Evolutionary conservation across 495 filamentous ascomycete genomes (phyloP), one percentile per base, ranked within the genome.

Genomic region (Aspergillus conjunctus): DNA sequence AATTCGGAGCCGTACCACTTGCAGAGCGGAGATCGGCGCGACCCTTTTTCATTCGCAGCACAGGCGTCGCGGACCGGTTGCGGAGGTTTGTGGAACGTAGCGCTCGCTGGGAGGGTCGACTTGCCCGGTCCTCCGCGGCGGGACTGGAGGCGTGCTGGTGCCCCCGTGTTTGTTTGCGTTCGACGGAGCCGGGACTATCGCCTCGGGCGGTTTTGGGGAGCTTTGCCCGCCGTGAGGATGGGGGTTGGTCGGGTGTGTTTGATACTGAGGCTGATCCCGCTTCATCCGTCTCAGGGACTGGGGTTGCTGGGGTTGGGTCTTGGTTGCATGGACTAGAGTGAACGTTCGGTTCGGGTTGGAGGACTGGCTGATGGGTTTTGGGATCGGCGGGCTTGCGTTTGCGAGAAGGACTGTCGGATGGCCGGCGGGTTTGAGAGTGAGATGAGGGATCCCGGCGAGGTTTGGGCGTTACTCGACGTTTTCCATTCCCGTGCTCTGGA

Each of bases 311-410:
- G 10, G 44, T 54, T 56, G 55, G 32, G 61, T 54, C 17, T 67
- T 60, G 26, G 26, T 26, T 26, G 5, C 26, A 26, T 26, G 26
- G 26, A 5, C 26, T 26, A 26, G 26, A 26, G 26, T 2, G 26
- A 26, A 26, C 2, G 26, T 26, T 26, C 26, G 26, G 26, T 26
- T 26, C 58, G 59, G 63, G 21, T 51, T 59, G 71, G 43, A 31
- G 68, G 58, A 41, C 17, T 49, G 48, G n/a, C 30, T 32, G 62
- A 37, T 68, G 31, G n/a, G 67, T 63, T 70, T 74, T 67, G 67
- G 75, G 72, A 63, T 70, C 66, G 30, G 72, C 69, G 44, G 71
- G 75, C 60, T 78, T 79, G 62, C 77, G 68, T 62, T 79, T 80
- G 56, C 66, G 77, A 52, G 77, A 77, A 31, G 69, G 65, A 65